These are phyloP conservation scores for Cordyceps sp. DNA, from an alignment of 2,329 filamentous ascomycete genomes.

Conservation along the genomic window DNA sequence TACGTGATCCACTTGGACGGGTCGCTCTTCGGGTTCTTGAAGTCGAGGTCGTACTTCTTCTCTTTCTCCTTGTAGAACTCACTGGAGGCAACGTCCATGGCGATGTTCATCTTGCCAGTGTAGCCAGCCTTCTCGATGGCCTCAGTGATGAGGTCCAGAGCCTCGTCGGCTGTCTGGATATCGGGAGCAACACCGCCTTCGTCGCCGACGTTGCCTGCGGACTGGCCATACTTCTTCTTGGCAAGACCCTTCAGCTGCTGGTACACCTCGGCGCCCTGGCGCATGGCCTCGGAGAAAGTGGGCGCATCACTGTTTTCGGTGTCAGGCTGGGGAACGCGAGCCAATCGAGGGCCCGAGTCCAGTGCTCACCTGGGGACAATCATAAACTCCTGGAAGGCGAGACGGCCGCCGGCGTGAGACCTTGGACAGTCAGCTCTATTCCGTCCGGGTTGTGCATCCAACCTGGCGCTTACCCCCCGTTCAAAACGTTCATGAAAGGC, in stretches of 20 bases:
- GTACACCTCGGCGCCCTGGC: constrained; percentile 95
- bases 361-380: constrained; percentile 59
- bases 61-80: constrained; percentile 97
- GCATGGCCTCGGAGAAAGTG: constrained; percentile 88
- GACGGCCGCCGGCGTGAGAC: constrained; percentile 91
- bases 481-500: constrained; percentile 88
- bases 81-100: constrained; percentile 97
- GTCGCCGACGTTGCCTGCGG: constrained; percentile 95
- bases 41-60: constrained; percentile 99
- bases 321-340: background rate
- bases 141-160: constrained; percentile 86
- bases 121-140: constrained; percentile 93
- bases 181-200: constrained; percentile 99
- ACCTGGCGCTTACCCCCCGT: constrained; percentile 39
- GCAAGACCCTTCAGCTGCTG: constrained; percentile 91
- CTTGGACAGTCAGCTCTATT: constrained; percentile 20
- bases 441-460: background rate
- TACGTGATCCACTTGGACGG: constrained; percentile 96
- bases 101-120: constrained; percentile 91
- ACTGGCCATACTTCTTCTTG: constrained; percentile 99
- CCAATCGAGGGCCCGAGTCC: no score
- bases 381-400: constrained; percentile 96
- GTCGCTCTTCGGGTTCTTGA: constrained; percentile 99
- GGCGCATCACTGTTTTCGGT: constrained; percentile 47
- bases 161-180: constrained; percentile 94